These are phyloP conservation scores for Lactifluus piperatus DNA, from an alignment of 768 basidiomycete species.

Conservation along the genomic window DNA sequence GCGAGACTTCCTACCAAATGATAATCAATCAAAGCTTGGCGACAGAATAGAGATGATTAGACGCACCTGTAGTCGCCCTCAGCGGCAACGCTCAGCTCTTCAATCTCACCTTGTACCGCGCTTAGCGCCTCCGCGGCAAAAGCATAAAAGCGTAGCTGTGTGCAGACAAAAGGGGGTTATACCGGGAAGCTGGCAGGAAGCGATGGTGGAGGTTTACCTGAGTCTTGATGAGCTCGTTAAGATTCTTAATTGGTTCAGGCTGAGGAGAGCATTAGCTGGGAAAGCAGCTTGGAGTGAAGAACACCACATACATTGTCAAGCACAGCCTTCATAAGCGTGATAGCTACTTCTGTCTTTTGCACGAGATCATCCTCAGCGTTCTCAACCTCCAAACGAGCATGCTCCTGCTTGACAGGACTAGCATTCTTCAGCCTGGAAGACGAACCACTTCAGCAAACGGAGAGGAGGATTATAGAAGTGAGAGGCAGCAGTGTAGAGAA, in stretches of 20 bases:
- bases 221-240: slow-evolving; percentile 87
- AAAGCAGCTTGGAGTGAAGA: background rate
- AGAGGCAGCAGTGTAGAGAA: background rate
- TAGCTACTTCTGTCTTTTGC: slow-evolving; percentile 95
- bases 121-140: slow-evolving; percentile 73
- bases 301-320: slow-evolving; percentile 76
- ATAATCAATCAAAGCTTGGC: background rate
- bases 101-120: slow-evolving; percentile 84
- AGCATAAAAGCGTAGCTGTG: slow-evolving; percentile 61
- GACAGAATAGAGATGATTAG: background rate
- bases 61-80: slow-evolving; percentile 88
- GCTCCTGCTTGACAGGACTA: slow-evolving; percentile 71
- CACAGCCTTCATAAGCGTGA: slow-evolving; percentile 96
- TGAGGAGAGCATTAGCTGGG: slow-evolving; percentile 28
- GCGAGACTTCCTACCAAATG: slow-evolving; percentile 65
- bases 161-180: background rate
- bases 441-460: background rate
- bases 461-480: too few species aligned
- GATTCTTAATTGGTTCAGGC: slow-evolving; percentile 94
- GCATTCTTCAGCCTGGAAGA: slow-evolving; percentile 67
- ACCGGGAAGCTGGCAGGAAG: background rate
- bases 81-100: slow-evolving; percentile 85
- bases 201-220: slow-evolving; percentile 39
- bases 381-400: slow-evolving; percentile 85
- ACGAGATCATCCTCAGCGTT: slow-evolving; percentile 94